Conservation (phyloP, 805 yeast genomes). For the Lipomyces spencermartinsiae region DNA sequence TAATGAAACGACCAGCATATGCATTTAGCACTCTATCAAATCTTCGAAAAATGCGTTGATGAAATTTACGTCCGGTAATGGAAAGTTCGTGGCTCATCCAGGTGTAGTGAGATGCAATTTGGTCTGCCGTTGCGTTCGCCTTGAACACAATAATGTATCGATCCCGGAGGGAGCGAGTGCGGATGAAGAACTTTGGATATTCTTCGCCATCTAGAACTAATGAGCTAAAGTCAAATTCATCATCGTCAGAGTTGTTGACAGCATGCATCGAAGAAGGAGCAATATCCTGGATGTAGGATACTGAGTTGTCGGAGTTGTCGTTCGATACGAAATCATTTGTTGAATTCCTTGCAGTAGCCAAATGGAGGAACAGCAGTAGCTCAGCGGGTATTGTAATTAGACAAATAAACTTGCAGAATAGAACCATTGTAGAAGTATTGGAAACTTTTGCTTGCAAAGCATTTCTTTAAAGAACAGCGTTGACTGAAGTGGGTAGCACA, state of each 20-base stretch:
- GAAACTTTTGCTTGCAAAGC: not conserved
- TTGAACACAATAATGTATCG: conserved; percentile 26
- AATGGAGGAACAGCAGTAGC: not conserved
- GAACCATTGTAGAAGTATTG: not conserved
- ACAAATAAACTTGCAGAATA: not conserved
- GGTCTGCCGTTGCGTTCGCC: conserved; percentile 2
- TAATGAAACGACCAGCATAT: conserved; percentile 29
- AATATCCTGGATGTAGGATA: not conserved
- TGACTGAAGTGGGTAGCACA: too few species aligned
- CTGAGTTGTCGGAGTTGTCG: not conserved
- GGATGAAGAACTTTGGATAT: conserved; percentile 6
- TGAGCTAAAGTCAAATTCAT: not conserved
- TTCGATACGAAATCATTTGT: not conserved
- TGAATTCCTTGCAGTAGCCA: not conserved
- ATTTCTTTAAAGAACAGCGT: too few species aligned
- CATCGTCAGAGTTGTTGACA: not conserved
- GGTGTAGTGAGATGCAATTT: conserved; percentile 19
- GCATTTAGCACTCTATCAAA: conserved; percentile 18
- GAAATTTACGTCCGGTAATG: conserved; percentile 9
- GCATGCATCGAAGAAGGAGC: not conserved
- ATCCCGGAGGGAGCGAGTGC: conserved; percentile 17
- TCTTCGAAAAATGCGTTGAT: conserved; percentile 13
- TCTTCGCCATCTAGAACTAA: conserved; percentile 2
- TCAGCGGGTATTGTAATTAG: not conserved
- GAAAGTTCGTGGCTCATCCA: conserved; percentile 46